Evolutionary conservation across 768 basidiomycete genomes (phyloP).

Genomic region (Lentinula guzmanii): DNA sequence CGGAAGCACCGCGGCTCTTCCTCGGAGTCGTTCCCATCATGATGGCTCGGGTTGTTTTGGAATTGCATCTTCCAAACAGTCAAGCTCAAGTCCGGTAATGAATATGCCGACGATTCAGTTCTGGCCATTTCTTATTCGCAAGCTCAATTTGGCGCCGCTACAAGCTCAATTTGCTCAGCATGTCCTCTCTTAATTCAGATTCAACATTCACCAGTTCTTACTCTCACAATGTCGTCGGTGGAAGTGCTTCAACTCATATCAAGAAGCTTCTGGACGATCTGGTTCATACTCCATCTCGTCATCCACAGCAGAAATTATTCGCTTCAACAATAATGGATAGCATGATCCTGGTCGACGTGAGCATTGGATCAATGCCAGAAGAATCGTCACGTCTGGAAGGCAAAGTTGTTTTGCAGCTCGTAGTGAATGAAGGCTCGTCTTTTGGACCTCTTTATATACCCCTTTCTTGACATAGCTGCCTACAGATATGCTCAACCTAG

Average conservation of each 20-base stretch:
- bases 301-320: neutral
- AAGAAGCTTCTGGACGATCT: neutral
- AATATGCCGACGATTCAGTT: neutral
- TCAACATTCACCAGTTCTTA: neutral
- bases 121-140: neutral
- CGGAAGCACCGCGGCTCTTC: neutral
- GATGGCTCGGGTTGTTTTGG: neutral
- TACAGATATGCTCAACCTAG: constrained; percentile 27
- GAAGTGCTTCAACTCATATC: neutral
- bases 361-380: constrained; percentile 1
- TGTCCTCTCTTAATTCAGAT: neutral
- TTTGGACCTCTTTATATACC: neutral
- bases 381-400: neutral
- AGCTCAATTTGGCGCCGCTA: neutral
- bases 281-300: neutral
- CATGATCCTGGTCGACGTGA: neutral
- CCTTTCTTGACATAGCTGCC: neutral
- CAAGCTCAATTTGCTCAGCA: neutral
- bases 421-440: constrained; percentile 1
- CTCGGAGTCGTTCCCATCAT: neutral
- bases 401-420: neutral
- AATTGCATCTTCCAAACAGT: neutral
- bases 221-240: neutral
- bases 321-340: neutral
- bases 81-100: neutral